A percentile compares a stretch with the other conserved stretches of the same genome.
These are phyloP conservation scores for Mycena kentingensis DNA, from an alignment of 768 basidiomycete genomes.

Conservation along the genomic window DNA sequence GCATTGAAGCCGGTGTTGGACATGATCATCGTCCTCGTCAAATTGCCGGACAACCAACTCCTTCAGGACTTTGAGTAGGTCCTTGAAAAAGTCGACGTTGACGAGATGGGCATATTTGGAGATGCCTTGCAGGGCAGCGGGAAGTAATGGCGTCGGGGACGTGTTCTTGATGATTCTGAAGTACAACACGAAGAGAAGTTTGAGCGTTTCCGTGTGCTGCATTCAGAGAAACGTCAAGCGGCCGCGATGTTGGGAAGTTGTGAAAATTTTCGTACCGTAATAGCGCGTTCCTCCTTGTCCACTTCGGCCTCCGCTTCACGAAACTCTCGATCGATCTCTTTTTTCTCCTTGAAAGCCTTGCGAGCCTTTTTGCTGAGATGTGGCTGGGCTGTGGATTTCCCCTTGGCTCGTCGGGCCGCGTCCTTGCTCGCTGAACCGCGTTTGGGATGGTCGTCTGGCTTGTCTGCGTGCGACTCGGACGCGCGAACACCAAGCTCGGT, in stretches of 20 bases:
- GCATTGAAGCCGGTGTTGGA: slow-evolving; percentile 72
- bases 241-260: background rate
- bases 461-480: slow-evolving; percentile 69
- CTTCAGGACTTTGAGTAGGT: slow-evolving; percentile 86
- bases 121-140: slow-evolving; percentile 88
- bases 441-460: slow-evolving; percentile 42
- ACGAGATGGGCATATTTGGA: slow-evolving; percentile 94
- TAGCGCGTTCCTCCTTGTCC: slow-evolving; percentile 85
- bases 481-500: slow-evolving; percentile 82
- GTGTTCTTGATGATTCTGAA: slow-evolving; percentile 93
- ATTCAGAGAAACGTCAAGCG: slow-evolving; percentile 14
- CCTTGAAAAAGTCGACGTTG: slow-evolving; percentile 98
- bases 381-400: slow-evolving; percentile 59
- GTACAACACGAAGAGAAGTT: slow-evolving; percentile 95
- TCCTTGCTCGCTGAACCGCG: slow-evolving; percentile 46
- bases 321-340: slow-evolving; percentile 89
- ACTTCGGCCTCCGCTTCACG: slow-evolving; percentile 93
- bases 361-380: slow-evolving; percentile 92
- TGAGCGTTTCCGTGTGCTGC: slow-evolving; percentile 99
- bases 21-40: slow-evolving; percentile 43
- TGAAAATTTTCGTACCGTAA: slow-evolving; percentile 52
- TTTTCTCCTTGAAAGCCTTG: slow-evolving; percentile 83
- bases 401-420: slow-evolving; percentile 49
- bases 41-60: slow-evolving; percentile 61
- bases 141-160: slow-evolving; percentile 73